These are phyloP conservation scores for Penicillium sp. DNA, from an alignment of 2,329 filamentous ascomycete species.

Conservation along the genomic window DNA sequence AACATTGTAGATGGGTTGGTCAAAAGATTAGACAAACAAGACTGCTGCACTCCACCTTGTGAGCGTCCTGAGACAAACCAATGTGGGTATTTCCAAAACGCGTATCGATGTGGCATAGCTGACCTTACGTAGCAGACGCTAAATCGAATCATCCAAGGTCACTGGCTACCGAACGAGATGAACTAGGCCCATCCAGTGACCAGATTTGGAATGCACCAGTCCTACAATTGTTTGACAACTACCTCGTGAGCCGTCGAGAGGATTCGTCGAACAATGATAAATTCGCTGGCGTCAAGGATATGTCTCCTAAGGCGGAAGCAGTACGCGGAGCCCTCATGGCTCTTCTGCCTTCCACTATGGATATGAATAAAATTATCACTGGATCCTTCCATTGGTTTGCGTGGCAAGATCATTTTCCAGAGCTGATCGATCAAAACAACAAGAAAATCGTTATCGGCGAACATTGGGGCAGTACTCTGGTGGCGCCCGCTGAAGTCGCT, in stretches of 20 bases:
- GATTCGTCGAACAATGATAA: constrained; percentile 27
- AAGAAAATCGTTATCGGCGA: constrained; percentile 6
- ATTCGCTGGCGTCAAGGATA: constrained; percentile 23
- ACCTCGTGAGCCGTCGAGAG: constrained; percentile 35
- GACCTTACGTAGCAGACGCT: constrained; percentile 4
- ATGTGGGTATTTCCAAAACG: neutral
- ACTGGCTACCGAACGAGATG: constrained; percentile 18
- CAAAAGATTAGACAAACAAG: constrained; percentile 31
- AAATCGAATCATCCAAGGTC: constrained; percentile 4
- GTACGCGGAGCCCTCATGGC: constrained; percentile 30
- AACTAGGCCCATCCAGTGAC: constrained; percentile 24
- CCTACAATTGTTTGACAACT: constrained; percentile 41
- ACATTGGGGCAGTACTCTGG: constrained; percentile 12
- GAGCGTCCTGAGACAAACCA: neutral
- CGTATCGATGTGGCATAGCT: neutral
- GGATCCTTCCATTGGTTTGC: constrained; percentile 30
- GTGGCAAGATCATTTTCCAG: constrained; percentile 38
- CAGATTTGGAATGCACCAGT: constrained; percentile 38
- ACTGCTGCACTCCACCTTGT: constrained; percentile 3
- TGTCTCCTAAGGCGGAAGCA: constrained; percentile 29
- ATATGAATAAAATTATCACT: constrained; percentile 35
- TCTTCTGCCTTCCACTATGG: constrained; percentile 35
- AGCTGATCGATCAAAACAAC: constrained; percentile 24
- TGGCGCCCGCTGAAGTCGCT: constrained; percentile 40
- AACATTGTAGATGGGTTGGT: constrained; percentile 37